phyloP scores from a whole-genome alignment of 768 basidiomycete species.

The Pluteus cervinus region DNA sequence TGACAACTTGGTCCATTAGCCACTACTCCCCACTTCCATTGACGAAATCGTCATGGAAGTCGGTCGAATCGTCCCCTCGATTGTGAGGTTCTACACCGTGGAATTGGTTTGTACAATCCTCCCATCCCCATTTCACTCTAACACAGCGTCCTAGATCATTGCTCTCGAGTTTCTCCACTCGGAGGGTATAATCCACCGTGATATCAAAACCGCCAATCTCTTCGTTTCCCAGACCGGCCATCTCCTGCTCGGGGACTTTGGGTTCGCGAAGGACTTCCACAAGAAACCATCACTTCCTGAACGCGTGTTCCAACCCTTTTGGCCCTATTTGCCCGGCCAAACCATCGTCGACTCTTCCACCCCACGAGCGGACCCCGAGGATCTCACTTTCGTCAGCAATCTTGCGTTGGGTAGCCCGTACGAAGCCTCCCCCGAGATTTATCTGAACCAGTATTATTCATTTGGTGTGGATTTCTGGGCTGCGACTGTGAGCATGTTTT shows the following conservation, averaged over 20 bases:
- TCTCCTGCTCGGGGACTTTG: slow-evolving; percentile 26
- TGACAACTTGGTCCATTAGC: slow-evolving; percentile 10
- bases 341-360: slow-evolving; percentile 12
- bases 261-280: slow-evolving; percentile 23
- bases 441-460: slow-evolving; percentile 17
- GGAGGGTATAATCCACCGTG: slow-evolving; percentile 26
- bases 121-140: neutral
- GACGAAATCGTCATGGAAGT: slow-evolving; percentile 23
- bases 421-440: slow-evolving; percentile 28
- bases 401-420: slow-evolving; percentile 22
- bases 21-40: slow-evolving; percentile 22
- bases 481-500: slow-evolving; percentile 66
- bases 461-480: slow-evolving; percentile 69
- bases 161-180: slow-evolving; percentile 25
- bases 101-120: slow-evolving; percentile 22
- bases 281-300: slow-evolving; percentile 17
- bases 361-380: slow-evolving; percentile 15
- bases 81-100: slow-evolving; percentile 28
- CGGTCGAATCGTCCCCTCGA: slow-evolving; percentile 16
- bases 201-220: slow-evolving; percentile 27
- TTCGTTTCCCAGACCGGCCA: slow-evolving; percentile 24
- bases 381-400: slow-evolving; percentile 19
- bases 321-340: slow-evolving; percentile 21
- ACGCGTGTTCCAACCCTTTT: slow-evolving; percentile 25
- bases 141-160: slow-evolving; percentile 16